A percentile compares a stretch with the other conserved stretches of the same genome.
Evolutionary conservation across 306 rosid genomes (phyloP).

Genomic region (Astragalus membranaceus): DNA sequence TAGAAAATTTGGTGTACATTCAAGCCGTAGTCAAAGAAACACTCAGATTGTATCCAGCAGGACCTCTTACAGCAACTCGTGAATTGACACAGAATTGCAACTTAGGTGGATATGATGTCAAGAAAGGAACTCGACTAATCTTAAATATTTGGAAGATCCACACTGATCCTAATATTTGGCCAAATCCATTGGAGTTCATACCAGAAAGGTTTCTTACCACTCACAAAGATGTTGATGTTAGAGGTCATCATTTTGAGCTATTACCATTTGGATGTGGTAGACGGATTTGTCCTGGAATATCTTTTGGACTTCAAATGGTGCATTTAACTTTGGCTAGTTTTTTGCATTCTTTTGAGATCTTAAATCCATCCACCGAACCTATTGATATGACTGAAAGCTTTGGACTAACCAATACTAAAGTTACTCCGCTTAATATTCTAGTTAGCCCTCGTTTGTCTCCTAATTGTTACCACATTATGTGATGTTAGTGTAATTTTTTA

Average conservation of each 20-base stretch:
- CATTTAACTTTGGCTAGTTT: conserved; percentile 2
- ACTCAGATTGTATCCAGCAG: too few relatives aligned
- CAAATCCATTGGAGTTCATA: conserved; percentile 2
- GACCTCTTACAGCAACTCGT: too few relatives aligned
- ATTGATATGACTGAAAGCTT: neutral
- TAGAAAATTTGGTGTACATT: neutral
- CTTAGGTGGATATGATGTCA: too few relatives aligned
- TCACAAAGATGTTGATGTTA: too few relatives aligned
- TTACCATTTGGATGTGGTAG: too few relatives aligned
- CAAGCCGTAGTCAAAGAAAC: too few relatives aligned
- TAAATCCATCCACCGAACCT: neutral
- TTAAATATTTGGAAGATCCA: conserved; percentile 15
- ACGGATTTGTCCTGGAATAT: neutral
- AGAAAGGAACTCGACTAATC: neutral
- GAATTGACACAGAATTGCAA: too few relatives aligned
- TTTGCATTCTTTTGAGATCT: conserved; percentile 15
- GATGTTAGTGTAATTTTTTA: too few relatives aligned
- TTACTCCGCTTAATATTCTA: conserved; percentile 9
- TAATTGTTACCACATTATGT: neutral
- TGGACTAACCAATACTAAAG: neutral
- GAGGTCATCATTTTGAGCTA: too few relatives aligned
- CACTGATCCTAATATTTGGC: neutral
- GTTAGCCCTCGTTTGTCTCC: neutral
- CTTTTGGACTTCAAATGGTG: neutral
- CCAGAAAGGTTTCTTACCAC: too few relatives aligned